Evolutionary conservation across 2,329 filamentous ascomycete genomes (phyloP).

Genomic region (Pestalotiopsis fici): DNA sequence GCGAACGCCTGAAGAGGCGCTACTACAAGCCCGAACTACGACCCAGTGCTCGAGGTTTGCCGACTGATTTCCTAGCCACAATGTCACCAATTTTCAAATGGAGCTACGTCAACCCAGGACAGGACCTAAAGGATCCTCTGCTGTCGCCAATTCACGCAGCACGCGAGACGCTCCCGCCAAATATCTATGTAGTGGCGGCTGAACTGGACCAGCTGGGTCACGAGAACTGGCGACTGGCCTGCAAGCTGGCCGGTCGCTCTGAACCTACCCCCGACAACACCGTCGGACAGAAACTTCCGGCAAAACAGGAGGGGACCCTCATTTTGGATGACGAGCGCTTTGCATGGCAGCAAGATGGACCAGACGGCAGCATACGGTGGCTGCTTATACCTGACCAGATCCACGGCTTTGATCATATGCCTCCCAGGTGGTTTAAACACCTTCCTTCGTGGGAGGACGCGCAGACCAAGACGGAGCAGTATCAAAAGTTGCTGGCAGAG

Average conservation of each 20-base stretch:
- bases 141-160: constrained; percentile 38
- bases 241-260: constrained; percentile 31
- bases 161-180: constrained; percentile 36
- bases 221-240: constrained; percentile 41
- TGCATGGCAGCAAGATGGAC: constrained; percentile 31
- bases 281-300: constrained; percentile 26
- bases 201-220: constrained; percentile 47
- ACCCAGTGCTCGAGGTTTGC: constrained; percentile 21
- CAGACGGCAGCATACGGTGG: constrained; percentile 35
- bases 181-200: constrained; percentile 42
- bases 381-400: constrained; percentile 42
- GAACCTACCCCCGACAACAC: constrained; percentile 24
- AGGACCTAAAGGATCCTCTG: constrained; percentile 36
- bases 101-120: constrained; percentile 38
- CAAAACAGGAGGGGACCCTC: constrained; percentile 16
- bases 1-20: constrained; percentile 30
- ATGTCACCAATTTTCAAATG: constrained; percentile 37
- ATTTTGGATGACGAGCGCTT: constrained; percentile 35
- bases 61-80: constrained; percentile 25
- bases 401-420: constrained; percentile 39
- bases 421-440: constrained; percentile 25
- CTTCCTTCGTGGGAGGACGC: constrained; percentile 30
- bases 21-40: constrained; percentile 35
- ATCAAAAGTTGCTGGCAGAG: constrained; percentile 27
- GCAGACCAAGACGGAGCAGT: constrained; percentile 28